A percentile compares a stretch with the other conserved stretches of the same genome.
Evolutionary conservation across 805 yeast species (phyloP).

Genomic region (Wickerhamiella allomyrinae): DNA sequence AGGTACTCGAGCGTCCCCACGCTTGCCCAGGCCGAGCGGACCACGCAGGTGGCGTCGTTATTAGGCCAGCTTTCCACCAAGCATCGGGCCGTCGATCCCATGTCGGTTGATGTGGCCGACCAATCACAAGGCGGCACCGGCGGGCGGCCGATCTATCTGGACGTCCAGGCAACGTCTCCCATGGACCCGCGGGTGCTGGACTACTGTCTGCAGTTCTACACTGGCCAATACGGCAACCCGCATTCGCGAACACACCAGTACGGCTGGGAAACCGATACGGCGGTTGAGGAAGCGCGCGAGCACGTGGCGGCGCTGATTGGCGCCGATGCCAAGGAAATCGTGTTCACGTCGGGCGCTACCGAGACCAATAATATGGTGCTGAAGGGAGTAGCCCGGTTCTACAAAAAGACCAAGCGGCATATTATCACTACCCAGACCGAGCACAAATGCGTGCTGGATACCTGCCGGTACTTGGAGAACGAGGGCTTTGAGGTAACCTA

Average conservation of each 20-base stretch:
- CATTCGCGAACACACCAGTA: constrained; percentile 94
- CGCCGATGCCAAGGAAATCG: constrained; percentile 94
- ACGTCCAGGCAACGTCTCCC: constrained; percentile 97
- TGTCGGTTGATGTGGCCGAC: constrained; percentile 2
- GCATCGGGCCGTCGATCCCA: constrained; percentile 4
- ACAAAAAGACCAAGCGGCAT: constrained; percentile 78
- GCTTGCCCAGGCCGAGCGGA: neutral
- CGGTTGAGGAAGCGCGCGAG: constrained; percentile 73
- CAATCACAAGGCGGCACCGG: constrained; percentile 10
- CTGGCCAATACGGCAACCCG: constrained; percentile 95
- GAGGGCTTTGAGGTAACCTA: constrained; percentile 96
- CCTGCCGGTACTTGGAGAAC: constrained; percentile 86
- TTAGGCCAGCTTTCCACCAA: constrained; percentile 5
- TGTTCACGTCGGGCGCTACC: constrained; percentile 96
- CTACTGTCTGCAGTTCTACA: constrained; percentile 29
- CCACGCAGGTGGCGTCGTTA: constrained; percentile 1
- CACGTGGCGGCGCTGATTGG: constrained; percentile 71
- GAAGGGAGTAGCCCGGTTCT: constrained; percentile 92
- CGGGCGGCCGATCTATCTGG: constrained; percentile 82
- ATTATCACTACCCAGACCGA: constrained; percentile 94
- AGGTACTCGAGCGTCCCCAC: neutral
- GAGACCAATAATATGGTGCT: constrained; percentile 90
- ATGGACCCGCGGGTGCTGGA: constrained; percentile 86
- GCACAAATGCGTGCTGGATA: constrained; percentile 97
- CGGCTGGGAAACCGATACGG: constrained; percentile 97